phyloP scores from a whole-genome alignment of 2,329 filamentous ascomycete species.

The Talaromyces sp. region DNA sequence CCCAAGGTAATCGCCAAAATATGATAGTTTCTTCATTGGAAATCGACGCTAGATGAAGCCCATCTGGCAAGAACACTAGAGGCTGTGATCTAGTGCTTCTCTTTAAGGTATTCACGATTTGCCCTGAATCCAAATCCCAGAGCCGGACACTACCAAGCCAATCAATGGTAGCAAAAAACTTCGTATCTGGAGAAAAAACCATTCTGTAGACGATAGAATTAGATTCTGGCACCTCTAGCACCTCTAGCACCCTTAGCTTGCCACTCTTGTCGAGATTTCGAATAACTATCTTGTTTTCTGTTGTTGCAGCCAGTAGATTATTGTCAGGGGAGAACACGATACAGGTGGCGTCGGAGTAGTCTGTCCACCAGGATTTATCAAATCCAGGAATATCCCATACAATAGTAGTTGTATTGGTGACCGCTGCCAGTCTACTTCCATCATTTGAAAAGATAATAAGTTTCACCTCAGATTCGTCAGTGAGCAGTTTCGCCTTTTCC shows the following conservation, averaged over 20 bases:
- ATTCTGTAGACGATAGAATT: no score
- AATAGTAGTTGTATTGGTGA: not conserved
- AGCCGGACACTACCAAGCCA: no score
- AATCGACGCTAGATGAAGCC: no score
- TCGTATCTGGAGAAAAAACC: no score
- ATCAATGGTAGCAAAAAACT: no score
- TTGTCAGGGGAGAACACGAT: not conserved
- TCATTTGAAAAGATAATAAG: not conserved
- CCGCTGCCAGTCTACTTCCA: not conserved
- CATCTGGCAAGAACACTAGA: no score
- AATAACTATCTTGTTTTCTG: not conserved
- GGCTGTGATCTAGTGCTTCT: no score
- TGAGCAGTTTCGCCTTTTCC: not conserved
- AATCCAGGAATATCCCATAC: not conserved
- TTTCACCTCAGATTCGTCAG: not conserved
- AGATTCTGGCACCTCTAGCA: not conserved
- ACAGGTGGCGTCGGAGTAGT: not conserved
- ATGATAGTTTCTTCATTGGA: no score
- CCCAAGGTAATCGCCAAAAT: not conserved
- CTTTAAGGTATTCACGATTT: no score
- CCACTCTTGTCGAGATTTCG: no score
- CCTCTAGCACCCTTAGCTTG: no score
- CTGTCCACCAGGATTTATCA: not conserved
- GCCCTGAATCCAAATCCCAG: no score
- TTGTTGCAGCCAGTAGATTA: not conserved